phyloP scores from a whole-genome alignment of 768 basidiomycete species.

The Coprinopsis cinerea region DNA sequence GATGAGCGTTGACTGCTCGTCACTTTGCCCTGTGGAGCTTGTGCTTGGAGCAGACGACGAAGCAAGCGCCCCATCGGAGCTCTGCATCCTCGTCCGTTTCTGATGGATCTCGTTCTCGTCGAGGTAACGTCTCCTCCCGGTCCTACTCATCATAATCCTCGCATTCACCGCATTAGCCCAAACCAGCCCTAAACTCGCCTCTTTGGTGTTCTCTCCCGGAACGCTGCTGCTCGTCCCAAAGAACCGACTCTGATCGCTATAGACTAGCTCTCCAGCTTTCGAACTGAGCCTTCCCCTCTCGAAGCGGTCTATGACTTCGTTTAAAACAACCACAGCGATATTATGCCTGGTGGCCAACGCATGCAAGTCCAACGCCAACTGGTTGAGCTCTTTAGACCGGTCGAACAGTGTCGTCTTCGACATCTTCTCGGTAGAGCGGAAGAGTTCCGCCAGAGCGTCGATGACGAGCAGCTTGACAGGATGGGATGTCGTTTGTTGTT shows the following conservation, averaged over 20 bases:
- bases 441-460: conserved; percentile 84
- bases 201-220: conserved; percentile 57
- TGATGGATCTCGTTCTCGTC: conserved; percentile 26
- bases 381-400: conserved; percentile 63
- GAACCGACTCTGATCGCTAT: conserved; percentile 69
- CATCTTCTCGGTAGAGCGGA: conserved; percentile 59
- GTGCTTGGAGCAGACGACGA: not conserved
- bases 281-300: conserved; percentile 5
- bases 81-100: conserved; percentile 10
- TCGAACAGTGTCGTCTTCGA: conserved; percentile 59
- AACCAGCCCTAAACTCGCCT: conserved; percentile 79
- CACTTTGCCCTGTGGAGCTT: conserved; percentile 14
- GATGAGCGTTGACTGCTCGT: conserved; percentile 47
- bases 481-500: conserved; percentile 26
- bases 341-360: conserved; percentile 54
- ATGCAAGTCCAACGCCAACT: conserved; percentile 69
- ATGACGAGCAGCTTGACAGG: conserved; percentile 79
- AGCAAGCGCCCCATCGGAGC: not conserved
- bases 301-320: conserved; percentile 85
- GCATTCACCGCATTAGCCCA: conserved; percentile 94
- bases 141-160: conserved; percentile 77
- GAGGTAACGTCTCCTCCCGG: conserved; percentile 58
- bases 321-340: conserved; percentile 78
- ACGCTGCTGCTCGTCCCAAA: conserved; percentile 63
- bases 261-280: conserved; percentile 37